Evolutionary conservation across 805 yeast genomes (phyloP), one percentile per base, ranked within the genome.

Genomic region (Candida incommunis): DNA sequence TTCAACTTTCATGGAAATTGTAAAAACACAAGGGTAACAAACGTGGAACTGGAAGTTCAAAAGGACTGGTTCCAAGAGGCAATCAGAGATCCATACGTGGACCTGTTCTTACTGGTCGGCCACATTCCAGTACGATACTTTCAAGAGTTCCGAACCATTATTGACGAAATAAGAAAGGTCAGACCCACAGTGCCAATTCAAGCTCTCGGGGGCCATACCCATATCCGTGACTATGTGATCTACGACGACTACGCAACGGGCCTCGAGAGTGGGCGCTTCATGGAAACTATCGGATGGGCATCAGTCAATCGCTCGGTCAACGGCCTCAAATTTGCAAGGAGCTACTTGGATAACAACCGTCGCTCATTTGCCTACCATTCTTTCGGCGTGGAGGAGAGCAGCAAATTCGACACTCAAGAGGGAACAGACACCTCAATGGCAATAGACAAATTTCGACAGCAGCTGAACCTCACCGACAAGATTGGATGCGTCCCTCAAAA

Each of bases 121-220:
- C 96, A 87, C 63, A 64, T 83, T 15, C 95, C 95, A 1, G 72
- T 77, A 24, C 77, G 72, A 46, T 57, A 61, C 23, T 75, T 79
- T 77, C 55, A 60, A 4, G 86, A 80, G 55, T 58, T 76, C 50
- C 58, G 59, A 44, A 46, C 61, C 2, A 59, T 80, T 27, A 79
- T 78, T 50, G 40, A 52, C 0, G 57, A 56, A 3, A 59, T 88
- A 21, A 71, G 96, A 47, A 47, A 56, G n/a, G 65, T 60, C 27
- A 82, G 75, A 56, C 84, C 88, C 5, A 58, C 68, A 29, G 69
- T 72, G 0, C 66, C 76, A 1, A 82, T 88, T 43, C 92, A 84
- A 56, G 82, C 83, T 59, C 82, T 88, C 63, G 96, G 96, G 2
- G 96, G 96, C 1, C 96, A 88, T 64, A 80, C 94, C 29, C 96